These are phyloP conservation scores for Macrophomina pseudophaseolina DNA, from an alignment of 2,329 filamentous ascomycete species.

Conservation along the genomic window DNA sequence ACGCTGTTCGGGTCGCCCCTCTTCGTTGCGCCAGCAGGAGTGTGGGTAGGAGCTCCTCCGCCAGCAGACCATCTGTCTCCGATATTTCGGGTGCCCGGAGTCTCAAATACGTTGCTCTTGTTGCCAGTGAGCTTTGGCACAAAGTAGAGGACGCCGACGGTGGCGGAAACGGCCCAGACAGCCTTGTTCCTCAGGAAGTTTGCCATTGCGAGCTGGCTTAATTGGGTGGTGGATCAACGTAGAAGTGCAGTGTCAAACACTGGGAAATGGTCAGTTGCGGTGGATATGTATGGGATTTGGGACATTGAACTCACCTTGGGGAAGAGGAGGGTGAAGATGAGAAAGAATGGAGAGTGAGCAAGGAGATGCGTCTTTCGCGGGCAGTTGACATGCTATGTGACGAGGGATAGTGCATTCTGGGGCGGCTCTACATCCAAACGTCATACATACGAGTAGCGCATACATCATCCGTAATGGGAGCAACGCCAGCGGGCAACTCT, in stretches of 20 bases:
- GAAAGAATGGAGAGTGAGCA: background rate
- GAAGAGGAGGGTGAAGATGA: background rate
- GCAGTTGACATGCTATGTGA: background rate
- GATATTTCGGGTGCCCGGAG: constrained; percentile 40
- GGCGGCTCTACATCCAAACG: background rate
- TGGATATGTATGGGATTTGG: background rate
- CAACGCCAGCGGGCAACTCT: background rate
- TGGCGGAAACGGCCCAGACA: constrained; percentile 27
- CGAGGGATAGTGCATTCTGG: background rate
- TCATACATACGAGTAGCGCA: constrained; percentile 16
- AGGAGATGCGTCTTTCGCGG: background rate
- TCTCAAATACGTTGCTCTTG: constrained; percentile 47
- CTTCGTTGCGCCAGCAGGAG: constrained; percentile 36
- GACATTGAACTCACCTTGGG: background rate
- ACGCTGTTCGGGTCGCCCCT: constrained; percentile 35
- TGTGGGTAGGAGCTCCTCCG: constrained; percentile 40
- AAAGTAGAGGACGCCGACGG: constrained; percentile 43
- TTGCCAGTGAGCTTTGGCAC: constrained; percentile 44
- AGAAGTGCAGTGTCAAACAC: background rate
- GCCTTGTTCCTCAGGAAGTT: constrained; percentile 21
- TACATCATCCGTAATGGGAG: background rate
- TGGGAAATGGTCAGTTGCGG: background rate
- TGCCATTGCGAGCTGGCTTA: background rate
- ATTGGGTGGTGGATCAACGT: background rate
- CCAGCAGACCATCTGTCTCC: constrained; percentile 41